Evolutionary conservation across 176 grass and related monocot genomes (phyloP), one percentile per base, ranked within the genome.

Genomic region (Eleusine coracana): DNA sequence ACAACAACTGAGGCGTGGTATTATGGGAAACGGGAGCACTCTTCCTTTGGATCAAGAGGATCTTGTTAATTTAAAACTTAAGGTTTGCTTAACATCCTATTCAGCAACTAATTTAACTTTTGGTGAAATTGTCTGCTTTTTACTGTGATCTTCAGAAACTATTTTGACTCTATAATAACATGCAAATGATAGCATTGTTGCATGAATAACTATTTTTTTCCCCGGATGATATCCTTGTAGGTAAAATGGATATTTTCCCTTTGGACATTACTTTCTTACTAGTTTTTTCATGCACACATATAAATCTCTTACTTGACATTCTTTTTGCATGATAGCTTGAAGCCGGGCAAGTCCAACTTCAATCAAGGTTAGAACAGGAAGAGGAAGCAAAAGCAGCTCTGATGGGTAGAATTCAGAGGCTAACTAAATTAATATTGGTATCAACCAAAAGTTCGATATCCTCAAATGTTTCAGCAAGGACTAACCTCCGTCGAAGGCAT

Each of bases 321-420:
- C 31, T 74, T 54, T 86, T 23, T 83, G 40, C 66, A 42, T 61
- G 60, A 60, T 55, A 97, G 95, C 87, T 97, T 89, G 95, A 97
- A 88, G 96, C 93, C 80, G 96, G 93, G 50, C 96, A 99, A 89
- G 96, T 99, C 73, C 93, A 99, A 88, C 87, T 99, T 15, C 96
- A 94, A 41, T 99, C 96, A 42, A 99, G 96, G 83, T 48, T 99
- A 81, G 96, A 99, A 83, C 87, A 99, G 85, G 96, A 99, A 85
- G 96, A 99, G 71, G 96, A 99, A 86, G 96, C 96, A 90, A 99
- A 99, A 96, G 89, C 93, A 74, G 96, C 96, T 76, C 74, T 99
- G 68, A 96, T 99, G 96, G 87, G 93, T 89, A 84, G 93, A 70
- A 99, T 99, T 88, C 96, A 99, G 72, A 89, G 96, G 34, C 75